A percentile compares a stretch with the other conserved stretches of the same genome.
Evolutionary conservation across 345 rosid species (phyloP).

Genomic region (Turnera subulata): DNA sequence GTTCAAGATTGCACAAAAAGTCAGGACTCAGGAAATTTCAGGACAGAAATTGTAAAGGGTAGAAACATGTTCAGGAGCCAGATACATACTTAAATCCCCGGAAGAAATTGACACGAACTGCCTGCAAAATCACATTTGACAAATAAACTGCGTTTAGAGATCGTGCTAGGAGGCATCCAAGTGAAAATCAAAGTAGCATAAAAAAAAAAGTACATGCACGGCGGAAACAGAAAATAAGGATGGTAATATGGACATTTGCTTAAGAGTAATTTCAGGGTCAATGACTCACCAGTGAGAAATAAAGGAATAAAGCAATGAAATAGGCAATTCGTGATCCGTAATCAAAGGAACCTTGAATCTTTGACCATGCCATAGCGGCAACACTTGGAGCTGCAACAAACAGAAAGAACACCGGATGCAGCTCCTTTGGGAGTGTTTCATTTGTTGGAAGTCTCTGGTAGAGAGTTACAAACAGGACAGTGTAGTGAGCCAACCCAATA

Average conservation of each 20-base stretch:
- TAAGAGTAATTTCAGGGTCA: no score
- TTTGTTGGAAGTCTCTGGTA: constrained; percentile 93
- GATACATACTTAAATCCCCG: constrained; percentile 65
- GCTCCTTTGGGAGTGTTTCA: constrained; percentile 82
- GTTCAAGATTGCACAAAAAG: neutral
- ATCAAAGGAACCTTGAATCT: constrained; percentile 63
- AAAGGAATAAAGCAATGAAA: constrained; percentile 88
- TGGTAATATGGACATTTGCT: no score
- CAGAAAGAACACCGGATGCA: constrained; percentile 92
- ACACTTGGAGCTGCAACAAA: constrained; percentile 89
- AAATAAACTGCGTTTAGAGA: no score
- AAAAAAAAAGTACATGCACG: no score
- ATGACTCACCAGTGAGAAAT: constrained; percentile 63
- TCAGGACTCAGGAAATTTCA: constrained; percentile 1
- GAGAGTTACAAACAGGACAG: constrained; percentile 81
- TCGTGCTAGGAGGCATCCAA: no score
- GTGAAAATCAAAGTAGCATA: no score
- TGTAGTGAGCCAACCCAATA: constrained; percentile 78
- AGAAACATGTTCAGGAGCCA: neutral
- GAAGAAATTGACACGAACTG: constrained; percentile 68
- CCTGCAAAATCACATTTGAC: constrained; percentile 40
- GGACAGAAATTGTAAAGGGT: neutral
- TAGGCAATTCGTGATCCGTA: constrained; percentile 68
- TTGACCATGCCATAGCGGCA: constrained; percentile 90
- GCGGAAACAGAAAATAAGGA: no score